Percentiles rank a stretch among this genome's conserved stretches.
Conservation (phyloP, 306 rosid species). For the Glycyrrhiza uralensis region DNA sequence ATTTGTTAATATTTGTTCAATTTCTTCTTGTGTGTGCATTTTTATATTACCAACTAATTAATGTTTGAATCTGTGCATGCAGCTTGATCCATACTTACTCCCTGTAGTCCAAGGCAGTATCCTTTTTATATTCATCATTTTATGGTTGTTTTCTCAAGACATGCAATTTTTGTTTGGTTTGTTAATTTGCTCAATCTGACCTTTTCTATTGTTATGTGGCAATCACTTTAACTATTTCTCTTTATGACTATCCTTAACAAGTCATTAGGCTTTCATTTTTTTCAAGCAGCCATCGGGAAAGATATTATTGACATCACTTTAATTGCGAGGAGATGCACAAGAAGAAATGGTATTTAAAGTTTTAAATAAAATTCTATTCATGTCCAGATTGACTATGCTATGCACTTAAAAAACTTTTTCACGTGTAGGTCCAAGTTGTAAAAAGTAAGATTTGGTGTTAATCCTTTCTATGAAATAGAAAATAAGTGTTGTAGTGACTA, state of each 20-base stretch:
- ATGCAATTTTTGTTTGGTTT: slow-evolving; percentile 2
- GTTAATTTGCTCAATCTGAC: too few relatives aligned
- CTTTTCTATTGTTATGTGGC: not conserved
- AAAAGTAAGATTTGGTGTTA: not conserved
- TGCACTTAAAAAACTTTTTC: not conserved
- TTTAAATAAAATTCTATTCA: not conserved
- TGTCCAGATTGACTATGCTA: slow-evolving; percentile 4
- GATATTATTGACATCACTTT: slow-evolving; percentile 74
- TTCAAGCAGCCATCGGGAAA: slow-evolving; percentile 80
- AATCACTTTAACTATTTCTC: not conserved
- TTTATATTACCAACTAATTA: slow-evolving; percentile 28
- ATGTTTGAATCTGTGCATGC: slow-evolving; percentile 33
- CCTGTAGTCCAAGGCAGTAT: slow-evolving; percentile 92
- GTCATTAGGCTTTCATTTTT: slow-evolving; percentile 66
- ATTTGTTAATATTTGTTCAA: slow-evolving; percentile 19
- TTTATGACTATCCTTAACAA: slow-evolving; percentile 55
- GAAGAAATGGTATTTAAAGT: slow-evolving; percentile 71
- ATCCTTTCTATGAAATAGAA: not conserved
- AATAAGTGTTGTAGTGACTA: not conserved
- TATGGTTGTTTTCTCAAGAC: not conserved
- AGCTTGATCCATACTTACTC: slow-evolving; percentile 83
- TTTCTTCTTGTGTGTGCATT: not conserved
- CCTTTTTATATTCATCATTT: slow-evolving; percentile 44
- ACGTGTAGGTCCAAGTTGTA: not conserved
- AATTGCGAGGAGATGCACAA: slow-evolving; percentile 84